These are phyloP conservation scores for Fraxinus pennsylvanica DNA, from an alignment of 257 asterid species.

Conservation along the genomic window DNA sequence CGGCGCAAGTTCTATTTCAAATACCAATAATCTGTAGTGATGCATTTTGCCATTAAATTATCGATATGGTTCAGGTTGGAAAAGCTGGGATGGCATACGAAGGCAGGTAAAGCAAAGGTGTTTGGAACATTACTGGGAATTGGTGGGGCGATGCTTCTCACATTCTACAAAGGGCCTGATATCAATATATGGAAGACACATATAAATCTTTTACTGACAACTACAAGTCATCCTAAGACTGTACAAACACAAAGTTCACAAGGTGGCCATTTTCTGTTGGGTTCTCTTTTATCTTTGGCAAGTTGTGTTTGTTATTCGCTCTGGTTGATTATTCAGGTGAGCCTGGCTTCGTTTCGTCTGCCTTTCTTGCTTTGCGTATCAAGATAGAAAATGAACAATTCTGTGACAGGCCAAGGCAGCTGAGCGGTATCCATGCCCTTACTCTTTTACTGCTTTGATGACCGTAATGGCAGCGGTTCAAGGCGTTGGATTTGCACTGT, in stretches of 20 bases:
- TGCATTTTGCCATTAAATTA: neutral
- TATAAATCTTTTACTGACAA: constrained; percentile 47
- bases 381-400: neutral
- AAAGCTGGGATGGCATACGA: constrained; percentile 53
- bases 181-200: constrained; percentile 46
- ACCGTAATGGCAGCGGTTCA: constrained; percentile 46
- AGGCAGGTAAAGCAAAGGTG: constrained; percentile 71
- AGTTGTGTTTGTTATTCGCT: constrained; percentile 52
- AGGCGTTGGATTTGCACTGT: constrained; percentile 38
- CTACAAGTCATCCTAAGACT: constrained; percentile 22
- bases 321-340: constrained; percentile 73
- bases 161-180: constrained; percentile 67
- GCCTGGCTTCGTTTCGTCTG: neutral
- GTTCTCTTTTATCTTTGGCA: constrained; percentile 45
- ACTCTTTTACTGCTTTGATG: constrained; percentile 60
- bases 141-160: constrained; percentile 80
- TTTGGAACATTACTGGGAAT: constrained; percentile 63
- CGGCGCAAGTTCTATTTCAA: neutral
- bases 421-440: constrained; percentile 59
- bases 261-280: constrained; percentile 34
- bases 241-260: constrained; percentile 2
- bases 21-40: neutral
- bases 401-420: constrained; percentile 45
- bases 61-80: constrained; percentile 49
- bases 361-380: neutral